phyloP scores from a whole-genome alignment of 164 flowering plant species.

The Umbellularia californica region DNA sequence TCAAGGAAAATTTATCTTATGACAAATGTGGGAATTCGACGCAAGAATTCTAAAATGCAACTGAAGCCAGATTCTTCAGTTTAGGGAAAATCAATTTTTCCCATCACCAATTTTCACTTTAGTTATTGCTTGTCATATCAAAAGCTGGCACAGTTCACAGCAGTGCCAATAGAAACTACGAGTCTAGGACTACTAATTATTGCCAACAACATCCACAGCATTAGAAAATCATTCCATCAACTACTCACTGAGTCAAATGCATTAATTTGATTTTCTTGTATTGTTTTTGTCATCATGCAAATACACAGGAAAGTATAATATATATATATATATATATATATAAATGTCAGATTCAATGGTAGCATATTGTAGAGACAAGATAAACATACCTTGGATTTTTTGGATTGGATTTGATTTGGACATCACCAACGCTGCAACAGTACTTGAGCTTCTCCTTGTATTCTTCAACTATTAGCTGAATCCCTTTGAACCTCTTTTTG shows the following conservation, averaged over 20 bases:
- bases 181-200: too few species aligned
- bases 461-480: conserved; percentile 71
- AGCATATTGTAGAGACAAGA: neutral
- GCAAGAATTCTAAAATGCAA: neutral
- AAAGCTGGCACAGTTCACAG: too few species aligned
- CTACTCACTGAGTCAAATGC: too few species aligned
- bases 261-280: too few species aligned
- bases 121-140: neutral
- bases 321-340: too few species aligned
- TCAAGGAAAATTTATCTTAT: neutral
- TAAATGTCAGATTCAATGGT: neutral
- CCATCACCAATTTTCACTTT: neutral
- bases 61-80: neutral
- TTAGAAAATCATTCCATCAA: too few species aligned
- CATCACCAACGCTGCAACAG: conserved; percentile 58
- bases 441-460: conserved; percentile 58
- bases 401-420: conserved; percentile 72
- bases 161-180: too few species aligned
- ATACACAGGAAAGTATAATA: neutral
- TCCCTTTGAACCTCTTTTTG: conserved; percentile 64
- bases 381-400: conserved; percentile 58
- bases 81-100: neutral
- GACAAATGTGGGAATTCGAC: neutral
- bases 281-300: neutral
- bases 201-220: too few species aligned